These are phyloP conservation scores for Aspergillus hancockii DNA, from an alignment of 495 filamentous ascomycete genomes.

Conservation along the genomic window DNA sequence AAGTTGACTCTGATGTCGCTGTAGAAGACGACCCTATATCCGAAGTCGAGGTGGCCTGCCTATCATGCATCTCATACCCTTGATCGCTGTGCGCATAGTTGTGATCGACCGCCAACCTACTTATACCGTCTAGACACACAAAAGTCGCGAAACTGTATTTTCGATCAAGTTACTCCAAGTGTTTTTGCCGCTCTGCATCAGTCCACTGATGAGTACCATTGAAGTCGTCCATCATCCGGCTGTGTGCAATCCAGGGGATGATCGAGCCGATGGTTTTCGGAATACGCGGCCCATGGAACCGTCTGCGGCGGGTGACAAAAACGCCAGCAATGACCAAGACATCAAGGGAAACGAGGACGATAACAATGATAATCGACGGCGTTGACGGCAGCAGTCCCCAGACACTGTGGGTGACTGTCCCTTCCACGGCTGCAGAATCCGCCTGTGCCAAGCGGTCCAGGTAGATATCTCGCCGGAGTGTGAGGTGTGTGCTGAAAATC, in stretches of 20 bases:
- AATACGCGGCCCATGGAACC: slow-evolving; percentile 22
- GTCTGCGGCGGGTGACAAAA: slow-evolving; percentile 18
- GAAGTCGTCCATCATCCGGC: slow-evolving; percentile 19
- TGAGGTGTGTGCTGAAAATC: slow-evolving; percentile 23
- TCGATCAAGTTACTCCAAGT: not conserved
- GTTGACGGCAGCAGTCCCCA: slow-evolving; percentile 24
- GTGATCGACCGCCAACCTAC: not conserved
- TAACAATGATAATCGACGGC: slow-evolving; percentile 21
- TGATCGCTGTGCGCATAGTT: not conserved
- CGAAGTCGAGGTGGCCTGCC: not conserved
- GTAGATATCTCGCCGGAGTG: slow-evolving; percentile 17
- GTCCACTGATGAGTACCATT: not conserved
- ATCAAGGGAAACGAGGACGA: slow-evolving; percentile 26
- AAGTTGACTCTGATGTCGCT: no score
- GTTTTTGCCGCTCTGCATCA: not conserved
- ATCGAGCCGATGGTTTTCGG: slow-evolving; percentile 26
- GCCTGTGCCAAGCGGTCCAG: slow-evolving; percentile 7
- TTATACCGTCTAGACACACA: not conserved
- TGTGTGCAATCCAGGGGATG: slow-evolving; percentile 26
- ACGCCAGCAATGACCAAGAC: slow-evolving; percentile 17
- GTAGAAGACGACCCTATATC: no score
- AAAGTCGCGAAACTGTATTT: not conserved
- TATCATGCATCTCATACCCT: not conserved
- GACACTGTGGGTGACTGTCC: not conserved
- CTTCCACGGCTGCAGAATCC: not conserved